phyloP scores from a whole-genome alignment of 768 basidiomycete genomes.

The Mycena metata region DNA sequence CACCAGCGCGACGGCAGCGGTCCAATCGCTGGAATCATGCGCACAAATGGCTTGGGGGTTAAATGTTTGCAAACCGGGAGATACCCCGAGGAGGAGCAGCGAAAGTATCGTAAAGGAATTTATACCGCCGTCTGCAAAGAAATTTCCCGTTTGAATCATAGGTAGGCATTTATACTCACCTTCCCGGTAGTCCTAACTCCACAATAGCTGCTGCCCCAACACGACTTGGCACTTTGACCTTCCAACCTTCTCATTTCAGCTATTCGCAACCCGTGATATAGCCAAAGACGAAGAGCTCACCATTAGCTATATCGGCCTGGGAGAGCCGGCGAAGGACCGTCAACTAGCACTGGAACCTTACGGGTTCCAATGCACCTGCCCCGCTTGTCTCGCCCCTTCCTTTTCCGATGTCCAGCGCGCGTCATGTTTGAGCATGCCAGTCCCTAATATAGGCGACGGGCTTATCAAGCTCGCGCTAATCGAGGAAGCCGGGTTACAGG shows the following conservation, averaged over 20 bases:
- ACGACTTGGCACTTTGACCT: constrained; percentile 39
- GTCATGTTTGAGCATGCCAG: neutral
- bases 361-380: constrained; percentile 52
- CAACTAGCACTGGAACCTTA: constrained; percentile 45
- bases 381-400: constrained; percentile 43
- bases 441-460: constrained; percentile 9
- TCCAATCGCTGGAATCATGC: constrained; percentile 44
- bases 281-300: constrained; percentile 51
- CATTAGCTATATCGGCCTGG: constrained; percentile 42
- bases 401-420: constrained; percentile 20
- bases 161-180: constrained; percentile 3
- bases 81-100: constrained; percentile 2
- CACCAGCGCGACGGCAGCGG: constrained; percentile 50
- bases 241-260: constrained; percentile 45
- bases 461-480: constrained; percentile 11
- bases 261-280: constrained; percentile 48
- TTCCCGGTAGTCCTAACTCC: neutral
- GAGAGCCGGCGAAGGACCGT: constrained; percentile 38
- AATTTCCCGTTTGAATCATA: constrained; percentile 44
- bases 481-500: constrained; percentile 16
- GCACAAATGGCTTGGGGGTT: constrained; percentile 47
- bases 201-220: constrained; percentile 45
- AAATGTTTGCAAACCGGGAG: neutral
- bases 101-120: neutral
- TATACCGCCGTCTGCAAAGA: constrained; percentile 38